phyloP scores from a whole-genome alignment of 2,329 filamentous ascomycete species.

The Cercospora sp. region DNA sequence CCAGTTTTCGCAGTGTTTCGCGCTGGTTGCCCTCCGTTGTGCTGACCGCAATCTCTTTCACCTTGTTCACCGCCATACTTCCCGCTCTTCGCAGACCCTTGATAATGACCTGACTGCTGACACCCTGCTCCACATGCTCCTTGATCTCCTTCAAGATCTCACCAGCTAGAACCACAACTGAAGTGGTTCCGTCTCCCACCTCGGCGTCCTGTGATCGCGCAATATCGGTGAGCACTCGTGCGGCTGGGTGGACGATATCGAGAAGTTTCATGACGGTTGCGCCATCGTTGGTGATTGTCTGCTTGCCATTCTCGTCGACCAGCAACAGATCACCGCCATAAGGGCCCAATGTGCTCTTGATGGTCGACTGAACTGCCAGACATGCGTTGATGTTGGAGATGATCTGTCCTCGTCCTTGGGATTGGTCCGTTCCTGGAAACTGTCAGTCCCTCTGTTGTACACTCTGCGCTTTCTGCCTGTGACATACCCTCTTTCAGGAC shows the following conservation, averaged over 20 bases:
- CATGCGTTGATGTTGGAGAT: slow-evolving; percentile 99
- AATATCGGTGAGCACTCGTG: slow-evolving; percentile 95
- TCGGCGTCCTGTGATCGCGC: slow-evolving; percentile 98
- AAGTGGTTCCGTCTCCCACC: slow-evolving; percentile 96
- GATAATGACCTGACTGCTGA: slow-evolving; percentile 96
- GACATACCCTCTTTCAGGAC: slow-evolving; percentile 90
- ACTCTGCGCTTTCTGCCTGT: slow-evolving; percentile 11
- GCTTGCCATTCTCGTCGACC: slow-evolving; percentile 90
- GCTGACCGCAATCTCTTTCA: slow-evolving; percentile 93
- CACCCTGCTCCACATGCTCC: slow-evolving; percentile 92
- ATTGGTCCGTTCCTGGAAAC: slow-evolving; percentile 82
- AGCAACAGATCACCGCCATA: slow-evolving; percentile 96
- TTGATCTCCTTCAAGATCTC: slow-evolving; percentile 97
- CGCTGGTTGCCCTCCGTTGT: slow-evolving; percentile 79
- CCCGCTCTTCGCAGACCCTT: slow-evolving; percentile 90
- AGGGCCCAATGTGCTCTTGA: slow-evolving; percentile 92
- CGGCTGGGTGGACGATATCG: slow-evolving; percentile 96
- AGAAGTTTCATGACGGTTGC: slow-evolving; percentile 99
- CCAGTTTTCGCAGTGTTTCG: slow-evolving; percentile 85
- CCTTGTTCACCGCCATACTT: slow-evolving; percentile 92
- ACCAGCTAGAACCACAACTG: slow-evolving; percentile 94
- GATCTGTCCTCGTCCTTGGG: slow-evolving; percentile 94
- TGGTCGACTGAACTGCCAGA: slow-evolving; percentile 89
- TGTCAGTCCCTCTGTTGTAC: slow-evolving; percentile 20
- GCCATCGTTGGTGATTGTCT: slow-evolving; percentile 99